These are phyloP conservation scores for Neospora caninum DNA, from an alignment of 169 alveolate genomes.

Conservation along the genomic window DNA sequence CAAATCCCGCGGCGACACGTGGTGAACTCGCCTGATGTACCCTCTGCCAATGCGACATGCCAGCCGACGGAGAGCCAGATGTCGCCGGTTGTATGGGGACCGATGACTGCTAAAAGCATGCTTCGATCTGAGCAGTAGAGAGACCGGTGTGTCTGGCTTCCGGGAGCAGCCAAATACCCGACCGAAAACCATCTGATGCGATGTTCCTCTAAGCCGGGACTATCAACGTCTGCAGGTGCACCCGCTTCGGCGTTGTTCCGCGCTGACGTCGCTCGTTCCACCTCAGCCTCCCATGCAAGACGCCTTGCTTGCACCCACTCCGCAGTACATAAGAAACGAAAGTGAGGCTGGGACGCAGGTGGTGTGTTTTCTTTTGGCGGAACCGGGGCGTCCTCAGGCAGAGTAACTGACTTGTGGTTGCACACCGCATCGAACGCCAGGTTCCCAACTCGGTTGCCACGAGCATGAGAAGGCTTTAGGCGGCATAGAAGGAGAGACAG, in stretches of 20 bases:
- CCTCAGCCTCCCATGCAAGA: neutral
- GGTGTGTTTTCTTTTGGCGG: neutral
- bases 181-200: neutral
- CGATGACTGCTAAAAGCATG: neutral
- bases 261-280: neutral
- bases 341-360: neutral
- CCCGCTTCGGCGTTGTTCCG: neutral
- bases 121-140: conserved; percentile 4
- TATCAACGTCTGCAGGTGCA: neutral
- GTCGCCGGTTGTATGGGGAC: neutral
- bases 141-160: neutral
- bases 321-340: neutral
- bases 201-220: neutral
- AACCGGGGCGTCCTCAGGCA: neutral
- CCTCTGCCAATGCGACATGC: conserved; percentile 21
- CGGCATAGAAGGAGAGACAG: neutral
- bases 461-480: neutral
- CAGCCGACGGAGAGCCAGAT: neutral
- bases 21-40: neutral
- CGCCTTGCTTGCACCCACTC: neutral
- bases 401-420: neutral
- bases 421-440: neutral
- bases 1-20: conserved; percentile 9
- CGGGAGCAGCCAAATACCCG: neutral
- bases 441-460: conserved; percentile 4